Percentiles rank a stretch among this genome's conserved stretches.
These are phyloP conservation scores for Macrophomina phaseolina DNA, from an alignment of 2,329 filamentous ascomycete species.

Conservation along the genomic window DNA sequence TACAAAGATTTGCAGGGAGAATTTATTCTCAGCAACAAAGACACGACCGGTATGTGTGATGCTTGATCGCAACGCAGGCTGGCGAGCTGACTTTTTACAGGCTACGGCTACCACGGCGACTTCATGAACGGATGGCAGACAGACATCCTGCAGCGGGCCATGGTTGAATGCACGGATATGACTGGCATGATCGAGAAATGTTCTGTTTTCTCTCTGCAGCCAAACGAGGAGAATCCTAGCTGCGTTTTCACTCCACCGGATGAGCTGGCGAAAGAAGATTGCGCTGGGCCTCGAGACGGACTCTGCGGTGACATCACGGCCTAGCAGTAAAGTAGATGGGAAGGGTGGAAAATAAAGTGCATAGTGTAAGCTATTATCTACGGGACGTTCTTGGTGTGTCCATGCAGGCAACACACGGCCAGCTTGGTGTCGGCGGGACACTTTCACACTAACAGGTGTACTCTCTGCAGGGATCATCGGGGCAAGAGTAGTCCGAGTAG, in stretches of 20 bases:
- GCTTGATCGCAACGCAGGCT: neutral
- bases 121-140: constrained; percentile 75
- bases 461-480: too few relatives aligned
- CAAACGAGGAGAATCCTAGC: constrained; percentile 56
- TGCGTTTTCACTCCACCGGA: constrained; percentile 69
- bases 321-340: constrained; percentile 12
- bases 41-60: constrained; percentile 70
- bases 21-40: constrained; percentile 73
- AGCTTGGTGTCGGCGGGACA: neutral
- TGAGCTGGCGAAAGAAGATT: constrained; percentile 64
- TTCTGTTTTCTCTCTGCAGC: constrained; percentile 73
- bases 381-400: too few relatives aligned
- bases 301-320: constrained; percentile 66
- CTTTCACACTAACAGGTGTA: neutral
- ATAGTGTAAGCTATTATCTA: neutral
- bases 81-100: constrained; percentile 45
- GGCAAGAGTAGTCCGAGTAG: too few relatives aligned
- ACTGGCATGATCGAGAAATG: constrained; percentile 77
- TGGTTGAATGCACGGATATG: constrained; percentile 73
- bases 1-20: constrained; percentile 59
- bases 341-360: constrained; percentile 9
- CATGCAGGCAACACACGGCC: neutral
- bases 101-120: constrained; percentile 74
- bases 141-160: constrained; percentile 67
- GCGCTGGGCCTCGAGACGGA: constrained; percentile 58